A percentile compares a stretch with the other conserved stretches of the same genome.
These are phyloP conservation scores for Tolypocladium album DNA, from an alignment of 2,329 filamentous ascomycete genomes.

Conservation along the genomic window DNA sequence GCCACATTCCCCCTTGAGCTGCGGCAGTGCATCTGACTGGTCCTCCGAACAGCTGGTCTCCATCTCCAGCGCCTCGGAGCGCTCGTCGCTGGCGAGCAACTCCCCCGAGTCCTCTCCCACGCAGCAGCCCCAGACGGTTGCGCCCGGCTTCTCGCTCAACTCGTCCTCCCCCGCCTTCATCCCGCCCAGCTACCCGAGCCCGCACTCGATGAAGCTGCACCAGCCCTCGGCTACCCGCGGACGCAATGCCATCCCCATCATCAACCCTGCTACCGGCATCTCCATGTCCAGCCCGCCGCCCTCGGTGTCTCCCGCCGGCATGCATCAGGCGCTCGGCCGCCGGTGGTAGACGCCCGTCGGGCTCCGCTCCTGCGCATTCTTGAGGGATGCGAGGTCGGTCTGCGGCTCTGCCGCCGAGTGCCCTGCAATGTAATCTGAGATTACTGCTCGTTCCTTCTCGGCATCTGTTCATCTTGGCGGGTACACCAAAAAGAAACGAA, in stretches of 20 bases:
- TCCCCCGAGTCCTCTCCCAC: slow-evolving; percentile 87
- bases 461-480: slow-evolving; percentile 39
- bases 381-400: slow-evolving; percentile 18
- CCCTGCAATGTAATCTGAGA: slow-evolving; percentile 23
- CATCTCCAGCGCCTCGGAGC: slow-evolving; percentile 86
- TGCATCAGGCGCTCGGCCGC: slow-evolving; percentile 43
- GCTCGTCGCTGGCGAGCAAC: slow-evolving; percentile 87
- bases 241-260: slow-evolving; percentile 93
- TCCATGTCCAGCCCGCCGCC: slow-evolving; percentile 81
- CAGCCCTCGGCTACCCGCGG: slow-evolving; percentile 82
- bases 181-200: slow-evolving; percentile 55
- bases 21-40: slow-evolving; percentile 20
- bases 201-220: slow-evolving; percentile 69
- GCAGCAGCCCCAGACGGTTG: slow-evolving; percentile 72
- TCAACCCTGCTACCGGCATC: slow-evolving; percentile 88
- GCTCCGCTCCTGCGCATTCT: slow-evolving; percentile 19
- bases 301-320: slow-evolving; percentile 51
- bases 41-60: slow-evolving; percentile 61
- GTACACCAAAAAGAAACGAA: slow-evolving; percentile 25
- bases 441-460: slow-evolving; percentile 26
- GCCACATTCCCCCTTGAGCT: slow-evolving; percentile 3
- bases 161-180: slow-evolving; percentile 56
- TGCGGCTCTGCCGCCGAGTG: slow-evolving; percentile 22
- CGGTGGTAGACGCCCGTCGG: slow-evolving; percentile 36
- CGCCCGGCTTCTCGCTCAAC: slow-evolving; percentile 66